Evolutionary conservation across 164 flowering plant genomes (phyloP).

Genomic region (Malania oleifera): DNA sequence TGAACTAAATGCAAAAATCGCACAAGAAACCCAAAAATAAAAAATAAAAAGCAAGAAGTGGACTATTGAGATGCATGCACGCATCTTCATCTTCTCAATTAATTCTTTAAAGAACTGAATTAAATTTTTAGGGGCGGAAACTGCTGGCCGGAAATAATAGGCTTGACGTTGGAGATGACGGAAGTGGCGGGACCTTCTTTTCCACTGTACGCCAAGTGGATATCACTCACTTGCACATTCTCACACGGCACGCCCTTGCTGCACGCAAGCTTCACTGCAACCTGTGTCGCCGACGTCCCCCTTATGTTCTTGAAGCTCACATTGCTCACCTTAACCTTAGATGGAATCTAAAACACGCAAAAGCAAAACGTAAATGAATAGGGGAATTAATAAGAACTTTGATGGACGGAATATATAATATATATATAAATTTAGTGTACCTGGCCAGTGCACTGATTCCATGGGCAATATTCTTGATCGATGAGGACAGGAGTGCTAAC

Average conservation of each 20-base stretch:
- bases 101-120: too few relatives aligned
- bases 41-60: too few relatives aligned
- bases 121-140: too few relatives aligned
- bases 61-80: too few relatives aligned
- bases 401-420: too few relatives aligned
- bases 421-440: background rate
- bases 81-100: too few relatives aligned
- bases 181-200: constrained; percentile 6
- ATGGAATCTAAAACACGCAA: constrained; percentile 17
- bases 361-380: background rate
- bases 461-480: constrained; percentile 1
- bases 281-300: constrained; percentile 18
- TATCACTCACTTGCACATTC: constrained; percentile 15
- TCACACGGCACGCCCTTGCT: constrained; percentile 25
- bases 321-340: constrained; percentile 18
- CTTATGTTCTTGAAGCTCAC: constrained; percentile 23
- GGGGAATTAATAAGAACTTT: too few relatives aligned
- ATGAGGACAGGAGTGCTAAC: background rate
- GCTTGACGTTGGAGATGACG: constrained; percentile 13
- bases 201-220: constrained; percentile 19
- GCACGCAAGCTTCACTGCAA: constrained; percentile 20
- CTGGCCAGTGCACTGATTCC: background rate
- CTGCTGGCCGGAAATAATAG: constrained; percentile 2
- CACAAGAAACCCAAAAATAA: too few relatives aligned
- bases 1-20: too few relatives aligned